These are phyloP conservation scores for Scopulariopsis brevicaulis DNA, from an alignment of 2,329 filamentous ascomycete genomes.

Conservation along the genomic window DNA sequence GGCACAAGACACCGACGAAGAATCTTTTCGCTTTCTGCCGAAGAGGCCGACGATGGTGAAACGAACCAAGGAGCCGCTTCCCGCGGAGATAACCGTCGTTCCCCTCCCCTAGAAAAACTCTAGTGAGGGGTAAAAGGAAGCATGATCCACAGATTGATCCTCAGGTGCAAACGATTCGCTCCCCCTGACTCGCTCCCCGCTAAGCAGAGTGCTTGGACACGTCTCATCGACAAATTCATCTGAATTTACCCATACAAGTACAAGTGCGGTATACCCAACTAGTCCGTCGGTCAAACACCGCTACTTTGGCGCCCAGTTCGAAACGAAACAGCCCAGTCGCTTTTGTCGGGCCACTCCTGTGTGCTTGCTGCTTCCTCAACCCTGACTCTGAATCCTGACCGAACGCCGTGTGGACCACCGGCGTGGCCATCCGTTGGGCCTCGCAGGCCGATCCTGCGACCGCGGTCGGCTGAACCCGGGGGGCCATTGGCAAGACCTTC, in stretches of 20 bases:
- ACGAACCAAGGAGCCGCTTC: no score
- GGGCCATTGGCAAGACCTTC: neutral
- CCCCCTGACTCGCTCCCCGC: neutral
- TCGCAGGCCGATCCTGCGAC: neutral
- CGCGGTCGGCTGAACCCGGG: neutral
- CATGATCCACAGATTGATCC: neutral
- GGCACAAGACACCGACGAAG: neutral
- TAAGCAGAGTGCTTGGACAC: neutral
- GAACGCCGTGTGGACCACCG: neutral
- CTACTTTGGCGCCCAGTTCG: neutral
- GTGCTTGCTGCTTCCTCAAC: neutral
- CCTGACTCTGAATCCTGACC: neutral
- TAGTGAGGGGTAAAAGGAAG: neutral
- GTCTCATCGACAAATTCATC: conserved; percentile 4
- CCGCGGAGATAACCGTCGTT: neutral
- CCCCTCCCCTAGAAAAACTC: neutral
- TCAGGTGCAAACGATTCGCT: neutral
- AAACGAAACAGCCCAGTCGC: neutral
- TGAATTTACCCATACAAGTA: conserved; percentile 2
- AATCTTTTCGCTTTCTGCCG: neutral
- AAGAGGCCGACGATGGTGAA: no score
- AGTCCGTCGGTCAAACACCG: neutral
- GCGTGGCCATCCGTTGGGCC: neutral
- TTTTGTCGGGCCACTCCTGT: neutral
- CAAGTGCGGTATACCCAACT: no score